phyloP scores from a whole-genome alignment of 140 eudicot genomes.

The Flaveria floridana region DNA sequence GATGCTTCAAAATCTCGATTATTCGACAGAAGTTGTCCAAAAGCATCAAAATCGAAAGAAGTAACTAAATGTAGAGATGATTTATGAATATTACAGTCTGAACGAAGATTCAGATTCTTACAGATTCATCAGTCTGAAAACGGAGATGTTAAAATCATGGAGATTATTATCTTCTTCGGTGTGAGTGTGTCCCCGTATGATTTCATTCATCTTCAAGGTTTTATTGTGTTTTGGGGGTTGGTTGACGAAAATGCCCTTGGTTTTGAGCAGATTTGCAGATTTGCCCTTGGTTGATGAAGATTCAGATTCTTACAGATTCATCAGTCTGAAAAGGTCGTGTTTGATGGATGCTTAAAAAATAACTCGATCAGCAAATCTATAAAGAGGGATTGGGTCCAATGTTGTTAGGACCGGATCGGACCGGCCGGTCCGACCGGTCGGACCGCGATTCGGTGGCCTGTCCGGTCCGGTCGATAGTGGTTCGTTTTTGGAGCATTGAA shows the following conservation, averaged over 20 bases:
- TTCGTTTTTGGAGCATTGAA: too few relatives aligned
- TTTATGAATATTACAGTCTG: constrained; percentile 18
- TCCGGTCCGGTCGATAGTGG: too few relatives aligned
- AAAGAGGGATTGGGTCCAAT: too few relatives aligned
- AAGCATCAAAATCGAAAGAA: neutral
- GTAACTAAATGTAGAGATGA: neutral
- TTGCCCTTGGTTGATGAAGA: too few relatives aligned
- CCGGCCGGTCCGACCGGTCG: too few relatives aligned
- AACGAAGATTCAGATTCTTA: neutral
- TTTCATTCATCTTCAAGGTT: constrained; percentile 16
- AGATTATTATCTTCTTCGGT: constrained; percentile 14
- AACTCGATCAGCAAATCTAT: too few relatives aligned
- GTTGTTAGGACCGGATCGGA: too few relatives aligned
- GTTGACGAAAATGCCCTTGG: constrained; percentile 25
- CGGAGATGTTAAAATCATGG: constrained; percentile 8
- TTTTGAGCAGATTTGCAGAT: constrained; percentile 19
- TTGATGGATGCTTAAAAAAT: too few relatives aligned
- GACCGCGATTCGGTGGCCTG: too few relatives aligned
- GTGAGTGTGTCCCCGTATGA: constrained; percentile 5
- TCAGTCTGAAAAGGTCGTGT: too few relatives aligned
- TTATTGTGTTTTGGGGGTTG: constrained; percentile 21
- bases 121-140: constrained; percentile 21
- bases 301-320: too few relatives aligned
- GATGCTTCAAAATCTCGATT: neutral
- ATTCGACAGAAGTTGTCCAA: neutral